Conservation (phyloP, 2,329 filamentous ascomycete genomes). For the Phialophora macrospora region DNA sequence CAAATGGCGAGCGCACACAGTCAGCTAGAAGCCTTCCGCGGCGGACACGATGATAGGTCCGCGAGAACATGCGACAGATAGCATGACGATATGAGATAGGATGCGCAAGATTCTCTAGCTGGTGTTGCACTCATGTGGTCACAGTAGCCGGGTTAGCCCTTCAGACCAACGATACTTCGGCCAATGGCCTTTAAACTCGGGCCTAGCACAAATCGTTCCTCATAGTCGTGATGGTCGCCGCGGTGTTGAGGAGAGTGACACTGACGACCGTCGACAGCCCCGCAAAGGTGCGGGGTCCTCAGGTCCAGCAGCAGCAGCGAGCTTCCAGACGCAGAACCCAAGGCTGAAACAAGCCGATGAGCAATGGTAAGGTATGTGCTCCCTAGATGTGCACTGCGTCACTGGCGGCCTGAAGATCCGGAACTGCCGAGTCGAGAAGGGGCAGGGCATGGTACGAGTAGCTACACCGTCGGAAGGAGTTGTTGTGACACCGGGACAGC, state of each 20-base stretch:
- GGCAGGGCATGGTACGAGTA: too few relatives aligned
- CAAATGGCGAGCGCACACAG: background rate
- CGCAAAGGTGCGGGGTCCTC: conserved; percentile 12
- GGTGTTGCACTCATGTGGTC: conserved; percentile 5
- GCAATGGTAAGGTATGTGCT: background rate
- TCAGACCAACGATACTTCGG: background rate
- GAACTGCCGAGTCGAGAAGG: background rate
- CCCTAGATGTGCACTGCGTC: background rate
- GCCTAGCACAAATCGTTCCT: background rate
- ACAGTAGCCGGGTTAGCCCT: conserved; percentile 3
- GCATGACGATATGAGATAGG: conserved; percentile 20
- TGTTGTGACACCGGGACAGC: background rate
- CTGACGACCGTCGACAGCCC: background rate
- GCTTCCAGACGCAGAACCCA: background rate
- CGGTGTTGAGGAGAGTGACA: conserved; percentile 1
- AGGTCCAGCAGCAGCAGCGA: background rate
- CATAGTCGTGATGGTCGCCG: background rate
- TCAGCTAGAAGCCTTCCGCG: conserved; percentile 5
- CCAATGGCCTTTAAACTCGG: background rate
- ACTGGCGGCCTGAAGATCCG: conserved; percentile 1
- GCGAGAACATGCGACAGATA: conserved; percentile 14
- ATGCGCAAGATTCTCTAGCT: conserved; percentile 10
- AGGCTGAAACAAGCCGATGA: conserved; percentile 17
- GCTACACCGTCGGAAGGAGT: too few relatives aligned
- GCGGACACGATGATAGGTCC: conserved; percentile 7